A percentile compares a stretch with the other conserved stretches of the same genome.
phyloP scores from a whole-genome alignment of 345 rosid genomes.

The Brassica napus region Da-Ae NC_063443.1:14908001-14908500 shows the following conservation, averaged over 20 bases:
- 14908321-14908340: neutral
- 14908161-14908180: neutral
- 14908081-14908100: neutral
- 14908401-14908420: neutral
- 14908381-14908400: neutral
- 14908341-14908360: neutral
- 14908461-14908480: neutral
- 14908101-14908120: neutral
- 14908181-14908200: neutral
- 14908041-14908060: conserved; percentile 32
- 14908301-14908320: neutral
- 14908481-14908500: neutral
- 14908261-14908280: neutral
- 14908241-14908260: neutral
- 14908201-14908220: neutral
- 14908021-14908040: conserved; percentile 28
- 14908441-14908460: neutral
- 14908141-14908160: neutral
- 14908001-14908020: conserved; percentile 42
- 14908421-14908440: neutral
- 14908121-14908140: neutral
- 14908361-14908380: neutral
- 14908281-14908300: neutral
- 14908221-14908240: neutral
- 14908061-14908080: conserved; percentile 24